A percentile compares a stretch with the other conserved stretches of the same genome.
These are phyloP conservation scores for Pleurotus djamor DNA, from an alignment of 768 basidiomycete genomes.

Conservation along the genomic window DNA sequence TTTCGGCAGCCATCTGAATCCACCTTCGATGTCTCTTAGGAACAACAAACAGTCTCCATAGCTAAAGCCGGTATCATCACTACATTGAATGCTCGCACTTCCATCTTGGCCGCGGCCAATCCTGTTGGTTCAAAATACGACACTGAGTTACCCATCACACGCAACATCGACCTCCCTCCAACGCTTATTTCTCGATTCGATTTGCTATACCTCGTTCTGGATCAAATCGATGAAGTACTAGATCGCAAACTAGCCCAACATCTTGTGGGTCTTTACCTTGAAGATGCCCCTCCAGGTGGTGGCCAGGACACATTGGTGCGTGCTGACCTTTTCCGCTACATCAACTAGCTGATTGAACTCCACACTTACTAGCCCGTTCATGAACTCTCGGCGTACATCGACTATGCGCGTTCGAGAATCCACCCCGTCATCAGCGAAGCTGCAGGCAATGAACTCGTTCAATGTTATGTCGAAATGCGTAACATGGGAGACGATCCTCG, in stretches of 20 bases:
- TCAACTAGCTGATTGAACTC: not conserved
- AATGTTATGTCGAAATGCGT: conserved; percentile 91
- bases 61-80: conserved; percentile 99
- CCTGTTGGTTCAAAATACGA: conserved; percentile 97
- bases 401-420: conserved; percentile 84
- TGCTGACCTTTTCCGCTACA: conserved; percentile 1
- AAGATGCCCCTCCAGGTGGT: conserved; percentile 74
- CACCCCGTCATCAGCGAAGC: conserved; percentile 85
- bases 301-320: conserved; percentile 77
- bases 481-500: conserved; percentile 89
- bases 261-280: conserved; percentile 90
- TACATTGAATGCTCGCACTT: conserved; percentile 96
- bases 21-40: conserved; percentile 42
- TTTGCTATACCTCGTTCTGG: conserved; percentile 91
- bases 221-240: conserved; percentile 86
- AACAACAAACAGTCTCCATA: conserved; percentile 99
- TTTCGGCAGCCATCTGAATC: not conserved
- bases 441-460: conserved; percentile 82
- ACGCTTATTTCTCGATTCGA: conserved; percentile 98
- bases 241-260: conserved; percentile 91
- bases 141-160: conserved; percentile 85
- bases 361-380: conserved; percentile 66
- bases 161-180: conserved; percentile 96
- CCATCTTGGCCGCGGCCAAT: conserved; percentile 96
- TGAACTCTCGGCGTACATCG: conserved; percentile 91